These are phyloP conservation scores for Patellaria atrata DNA, from an alignment of 495 filamentous ascomycete genomes.

Conservation along the genomic window DNA sequence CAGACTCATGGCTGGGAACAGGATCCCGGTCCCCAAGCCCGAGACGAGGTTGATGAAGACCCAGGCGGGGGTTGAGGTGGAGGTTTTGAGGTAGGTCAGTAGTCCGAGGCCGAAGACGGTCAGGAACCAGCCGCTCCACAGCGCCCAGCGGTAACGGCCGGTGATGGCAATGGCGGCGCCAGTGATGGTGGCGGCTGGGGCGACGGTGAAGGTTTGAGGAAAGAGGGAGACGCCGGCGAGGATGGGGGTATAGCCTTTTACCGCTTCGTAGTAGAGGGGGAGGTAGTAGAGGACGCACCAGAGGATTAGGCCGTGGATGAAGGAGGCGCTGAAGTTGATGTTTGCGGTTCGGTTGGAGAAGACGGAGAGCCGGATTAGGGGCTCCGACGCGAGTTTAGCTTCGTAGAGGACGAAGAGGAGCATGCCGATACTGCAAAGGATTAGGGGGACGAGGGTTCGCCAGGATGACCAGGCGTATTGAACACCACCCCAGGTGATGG, in stretches of 20 bases:
- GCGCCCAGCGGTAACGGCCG: conserved; percentile 35
- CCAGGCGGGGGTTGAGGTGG: conserved; percentile 32
- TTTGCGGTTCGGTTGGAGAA: conserved; percentile 35
- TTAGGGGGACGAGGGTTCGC: conserved; percentile 31
- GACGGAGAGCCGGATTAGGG: conserved; percentile 39
- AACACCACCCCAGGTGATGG: conserved; percentile 43
- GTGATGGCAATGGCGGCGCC: conserved; percentile 32
- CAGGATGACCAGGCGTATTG: conserved; percentile 37
- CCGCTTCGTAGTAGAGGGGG: conserved; percentile 49
- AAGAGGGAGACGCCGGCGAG: conserved; percentile 46
- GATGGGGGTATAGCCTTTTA: conserved; percentile 39
- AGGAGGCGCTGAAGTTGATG: conserved; percentile 33
- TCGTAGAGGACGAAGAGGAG: conserved; percentile 22
- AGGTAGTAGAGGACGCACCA: conserved; percentile 47
- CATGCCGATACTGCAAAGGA: conserved; percentile 18
- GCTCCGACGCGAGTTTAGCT: conserved; percentile 30
- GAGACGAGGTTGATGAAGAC: conserved; percentile 34
- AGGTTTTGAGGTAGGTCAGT: conserved; percentile 30
- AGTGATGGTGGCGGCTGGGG: conserved; percentile 31
- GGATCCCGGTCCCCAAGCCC: conserved; percentile 35
- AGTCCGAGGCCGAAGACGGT: conserved; percentile 35
- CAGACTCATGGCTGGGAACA: conserved; percentile 37
- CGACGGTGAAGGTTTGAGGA: conserved; percentile 42
- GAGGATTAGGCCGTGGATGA: conserved; percentile 39
- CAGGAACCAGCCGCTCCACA: conserved; percentile 40